Percentiles rank a stretch among this genome's conserved stretches.
phyloP scores from a whole-genome alignment of 805 yeast species.

The Metschnikowia corniflorae region DNA sequence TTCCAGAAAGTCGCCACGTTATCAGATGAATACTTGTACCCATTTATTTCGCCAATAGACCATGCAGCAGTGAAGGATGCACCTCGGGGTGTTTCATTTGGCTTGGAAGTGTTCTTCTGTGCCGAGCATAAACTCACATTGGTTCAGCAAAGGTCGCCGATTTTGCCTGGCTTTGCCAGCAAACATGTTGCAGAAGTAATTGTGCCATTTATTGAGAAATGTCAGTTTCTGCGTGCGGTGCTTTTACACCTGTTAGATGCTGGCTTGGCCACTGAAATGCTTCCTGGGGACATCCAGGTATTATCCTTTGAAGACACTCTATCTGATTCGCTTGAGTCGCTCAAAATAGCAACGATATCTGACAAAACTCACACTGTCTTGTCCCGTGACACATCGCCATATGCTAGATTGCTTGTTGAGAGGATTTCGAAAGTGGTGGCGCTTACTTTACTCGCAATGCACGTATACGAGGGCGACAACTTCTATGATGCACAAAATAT shows the following conservation, averaged over 20 bases:
- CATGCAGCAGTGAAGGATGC: slow-evolving; percentile 18
- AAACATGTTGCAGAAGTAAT: slow-evolving; percentile 51
- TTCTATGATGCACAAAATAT: slow-evolving; percentile 60
- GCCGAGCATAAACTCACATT: slow-evolving; percentile 43
- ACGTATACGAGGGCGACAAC: slow-evolving; percentile 91
- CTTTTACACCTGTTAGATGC: slow-evolving; percentile 74
- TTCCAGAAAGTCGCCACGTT: slow-evolving; percentile 52
- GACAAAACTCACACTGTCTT: slow-evolving; percentile 5
- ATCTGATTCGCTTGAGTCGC: slow-evolving; percentile 27
- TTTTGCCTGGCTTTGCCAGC: slow-evolving; percentile 58
- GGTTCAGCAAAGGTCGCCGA: slow-evolving; percentile 83
- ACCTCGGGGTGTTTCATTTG: slow-evolving; percentile 48
- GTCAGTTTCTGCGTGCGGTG: slow-evolving; percentile 44
- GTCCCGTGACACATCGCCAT: slow-evolving; percentile 14
- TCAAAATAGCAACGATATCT: slow-evolving; percentile 20
- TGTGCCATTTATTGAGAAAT: slow-evolving; percentile 43
- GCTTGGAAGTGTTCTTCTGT: slow-evolving; percentile 61
- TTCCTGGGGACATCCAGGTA: slow-evolving; percentile 23
- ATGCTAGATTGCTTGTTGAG: slow-evolving; percentile 13
- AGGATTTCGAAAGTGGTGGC: slow-evolving; percentile 13
- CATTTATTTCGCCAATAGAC: slow-evolving; percentile 82
- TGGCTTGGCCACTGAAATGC: slow-evolving; percentile 37
- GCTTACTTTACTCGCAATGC: slow-evolving; percentile 47
- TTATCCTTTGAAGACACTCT: slow-evolving; percentile 31
- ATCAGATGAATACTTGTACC: slow-evolving; percentile 63